Conservation (phyloP, 1,284 basidiomycete genomes). For the Sanghuangporus sanghuang region DNA sequence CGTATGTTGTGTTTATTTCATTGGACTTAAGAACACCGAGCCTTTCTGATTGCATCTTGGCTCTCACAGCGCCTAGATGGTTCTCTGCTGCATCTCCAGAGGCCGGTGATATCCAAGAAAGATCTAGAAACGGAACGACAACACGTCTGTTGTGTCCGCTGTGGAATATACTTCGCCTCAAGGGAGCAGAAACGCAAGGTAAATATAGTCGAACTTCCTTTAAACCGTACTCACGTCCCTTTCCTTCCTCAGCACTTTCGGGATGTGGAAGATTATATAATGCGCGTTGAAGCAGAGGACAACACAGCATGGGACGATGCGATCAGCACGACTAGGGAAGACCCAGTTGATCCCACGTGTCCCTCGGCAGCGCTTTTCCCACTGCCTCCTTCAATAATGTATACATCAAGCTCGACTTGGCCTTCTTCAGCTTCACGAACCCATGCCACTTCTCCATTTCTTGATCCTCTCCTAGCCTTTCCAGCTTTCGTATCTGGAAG, state of each 20-base stretch:
- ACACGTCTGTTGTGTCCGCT: conserved; percentile 2
- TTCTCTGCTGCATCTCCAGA: neutral
- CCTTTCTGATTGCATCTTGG: neutral
- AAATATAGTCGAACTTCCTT: neutral
- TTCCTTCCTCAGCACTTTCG: conserved; percentile 4
- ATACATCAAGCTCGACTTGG: neutral
- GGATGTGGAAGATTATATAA: neutral
- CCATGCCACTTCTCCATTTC: neutral
- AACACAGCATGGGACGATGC: neutral
- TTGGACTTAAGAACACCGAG: neutral
- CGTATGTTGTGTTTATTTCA: neutral
- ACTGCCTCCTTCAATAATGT: neutral
- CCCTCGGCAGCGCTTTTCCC: neutral
- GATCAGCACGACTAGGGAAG: neutral
- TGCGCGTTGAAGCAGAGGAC: neutral
- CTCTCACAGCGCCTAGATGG: neutral
- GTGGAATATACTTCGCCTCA: conserved; percentile 10
- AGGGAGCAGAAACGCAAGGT: conserved; percentile 7
- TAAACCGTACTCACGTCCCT: neutral
- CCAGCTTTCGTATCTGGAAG: neutral
- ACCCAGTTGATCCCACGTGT: neutral
- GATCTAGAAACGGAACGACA: conserved; percentile 5
- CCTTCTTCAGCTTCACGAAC: neutral
- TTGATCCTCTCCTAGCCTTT: neutral
- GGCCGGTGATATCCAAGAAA: neutral